phyloP scores from a whole-genome alignment of 2,329 filamentous ascomycete species.

The Penicillium sp. region DNA sequence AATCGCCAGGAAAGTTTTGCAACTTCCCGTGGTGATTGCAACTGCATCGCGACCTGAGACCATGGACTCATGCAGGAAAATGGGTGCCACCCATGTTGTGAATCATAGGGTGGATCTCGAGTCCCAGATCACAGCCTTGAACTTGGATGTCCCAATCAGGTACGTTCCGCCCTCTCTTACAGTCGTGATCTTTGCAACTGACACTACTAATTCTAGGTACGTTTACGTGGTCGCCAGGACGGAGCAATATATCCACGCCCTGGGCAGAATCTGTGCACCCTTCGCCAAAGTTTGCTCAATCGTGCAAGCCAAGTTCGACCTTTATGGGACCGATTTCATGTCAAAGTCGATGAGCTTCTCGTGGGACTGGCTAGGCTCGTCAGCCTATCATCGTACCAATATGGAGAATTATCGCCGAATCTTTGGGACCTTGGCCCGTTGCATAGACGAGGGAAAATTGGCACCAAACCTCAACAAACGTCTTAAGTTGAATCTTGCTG shows the following conservation, averaged over 20 bases:
- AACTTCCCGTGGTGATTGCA: slow-evolving; percentile 42
- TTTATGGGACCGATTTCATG: slow-evolving; percentile 7
- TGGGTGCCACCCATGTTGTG: slow-evolving; percentile 43
- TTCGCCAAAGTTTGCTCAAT: slow-evolving; percentile 8
- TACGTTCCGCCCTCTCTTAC: not conserved
- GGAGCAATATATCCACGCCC: slow-evolving; percentile 6
- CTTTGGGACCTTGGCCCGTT: slow-evolving; percentile 2
- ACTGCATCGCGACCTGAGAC: slow-evolving; percentile 42
- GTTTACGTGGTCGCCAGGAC: slow-evolving; percentile 5
- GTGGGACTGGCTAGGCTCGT: slow-evolving; percentile 5
- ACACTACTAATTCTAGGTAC: slow-evolving; percentile 3
- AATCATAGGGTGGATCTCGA: slow-evolving; percentile 42
- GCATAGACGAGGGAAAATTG: slow-evolving; percentile 3
- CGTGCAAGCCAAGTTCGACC: slow-evolving; percentile 7
- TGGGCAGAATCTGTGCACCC: slow-evolving; percentile 6
- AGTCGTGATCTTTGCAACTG: not conserved
- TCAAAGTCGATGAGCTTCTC: slow-evolving; percentile 6
- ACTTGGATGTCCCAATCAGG: slow-evolving; percentile 6
- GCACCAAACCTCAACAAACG: slow-evolving; percentile 4
- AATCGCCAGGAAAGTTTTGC: slow-evolving; percentile 39
- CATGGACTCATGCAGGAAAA: slow-evolving; percentile 33
- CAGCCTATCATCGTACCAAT: slow-evolving; percentile 5
- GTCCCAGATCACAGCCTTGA: slow-evolving; percentile 5
- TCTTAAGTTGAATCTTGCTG: slow-evolving; percentile 7
- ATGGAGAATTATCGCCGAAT: slow-evolving; percentile 2